These are phyloP conservation scores for Coniochaeta ligniaria DNA, from an alignment of 2,329 filamentous ascomycete genomes.

Conservation along the genomic window DNA sequence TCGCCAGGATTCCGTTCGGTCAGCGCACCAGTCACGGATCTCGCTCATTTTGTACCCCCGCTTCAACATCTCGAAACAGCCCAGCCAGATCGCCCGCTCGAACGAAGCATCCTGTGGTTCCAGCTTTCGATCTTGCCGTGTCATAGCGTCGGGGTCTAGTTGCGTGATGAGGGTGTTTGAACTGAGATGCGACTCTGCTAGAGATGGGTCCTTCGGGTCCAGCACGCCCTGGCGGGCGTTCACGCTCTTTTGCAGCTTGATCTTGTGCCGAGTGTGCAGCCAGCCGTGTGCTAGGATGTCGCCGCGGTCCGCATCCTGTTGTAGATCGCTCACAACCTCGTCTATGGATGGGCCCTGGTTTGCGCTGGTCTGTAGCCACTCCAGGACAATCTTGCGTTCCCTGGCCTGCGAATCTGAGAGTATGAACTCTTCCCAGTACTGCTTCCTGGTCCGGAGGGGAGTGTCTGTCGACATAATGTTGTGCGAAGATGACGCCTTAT, in stretches of 20 bases:
- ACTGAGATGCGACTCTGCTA: slow-evolving; percentile 48
- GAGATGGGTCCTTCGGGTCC: slow-evolving; percentile 52
- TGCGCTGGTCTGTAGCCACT: slow-evolving; percentile 79
- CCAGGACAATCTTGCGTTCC: slow-evolving; percentile 73
- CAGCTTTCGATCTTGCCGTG: slow-evolving; percentile 67
- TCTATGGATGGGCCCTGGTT: slow-evolving; percentile 66
- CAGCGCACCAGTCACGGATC: slow-evolving; percentile 79
- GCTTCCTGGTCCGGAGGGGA: slow-evolving; percentile 19
- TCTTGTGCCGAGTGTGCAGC: slow-evolving; percentile 82
- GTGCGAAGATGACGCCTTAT: slow-evolving; percentile 11
- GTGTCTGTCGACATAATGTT: slow-evolving; percentile 6
- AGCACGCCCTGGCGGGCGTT: slow-evolving; percentile 59
- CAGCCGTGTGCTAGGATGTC: slow-evolving; percentile 83
- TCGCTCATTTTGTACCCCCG: slow-evolving; percentile 68
- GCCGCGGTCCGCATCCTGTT: slow-evolving; percentile 68
- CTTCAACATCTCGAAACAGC: slow-evolving; percentile 88
- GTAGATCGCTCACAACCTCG: slow-evolving; percentile 67
- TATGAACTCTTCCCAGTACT: slow-evolving; percentile 65
- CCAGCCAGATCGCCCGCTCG: slow-evolving; percentile 84
- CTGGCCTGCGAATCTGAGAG: slow-evolving; percentile 63
- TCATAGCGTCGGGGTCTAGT: slow-evolving; percentile 84
- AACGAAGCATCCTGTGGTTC: slow-evolving; percentile 82
- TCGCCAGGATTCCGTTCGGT: slow-evolving; percentile 83
- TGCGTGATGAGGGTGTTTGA: slow-evolving; percentile 67
- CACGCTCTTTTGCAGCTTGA: slow-evolving; percentile 84